Evolutionary conservation across 352 stramenopile species (phyloP).

Genomic region (Phytophthora multivora): DNA sequence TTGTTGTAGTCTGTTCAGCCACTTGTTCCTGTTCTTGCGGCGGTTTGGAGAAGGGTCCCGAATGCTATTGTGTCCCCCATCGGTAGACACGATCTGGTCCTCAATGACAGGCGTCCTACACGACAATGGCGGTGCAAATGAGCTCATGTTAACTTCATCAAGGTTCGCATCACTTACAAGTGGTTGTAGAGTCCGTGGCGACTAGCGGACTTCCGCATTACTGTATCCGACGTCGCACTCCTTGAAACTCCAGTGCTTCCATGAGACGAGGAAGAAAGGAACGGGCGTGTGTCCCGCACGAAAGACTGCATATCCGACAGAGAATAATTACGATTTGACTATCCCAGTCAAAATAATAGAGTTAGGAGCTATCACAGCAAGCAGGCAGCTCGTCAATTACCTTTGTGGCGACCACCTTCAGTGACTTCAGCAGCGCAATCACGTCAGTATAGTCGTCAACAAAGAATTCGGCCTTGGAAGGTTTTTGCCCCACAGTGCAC

Average conservation of each 20-base stretch:
- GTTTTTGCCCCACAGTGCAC: conserved; percentile 98
- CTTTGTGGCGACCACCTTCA: conserved; percentile 80
- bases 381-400: conserved; percentile 25
- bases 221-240: conserved; percentile 48
- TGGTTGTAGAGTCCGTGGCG: conserved; percentile 55
- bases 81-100: conserved; percentile 46
- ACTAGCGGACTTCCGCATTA: conserved; percentile 59
- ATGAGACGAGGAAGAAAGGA: conserved; percentile 58
- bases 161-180: conserved; percentile 41
- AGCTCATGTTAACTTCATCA: neutral
- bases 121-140: neutral
- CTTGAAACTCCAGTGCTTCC: conserved; percentile 35
- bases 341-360: conserved; percentile 2
- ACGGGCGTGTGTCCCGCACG: conserved; percentile 52
- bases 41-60: conserved; percentile 21
- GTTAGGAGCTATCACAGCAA: conserved; percentile 1
- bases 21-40: conserved; percentile 33
- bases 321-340: conserved; percentile 86
- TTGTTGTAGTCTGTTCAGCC: conserved; percentile 42
- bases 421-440: conserved; percentile 88
- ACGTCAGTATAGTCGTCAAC: conserved; percentile 96
- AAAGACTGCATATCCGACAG: conserved; percentile 87
- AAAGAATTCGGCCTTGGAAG: conserved; percentile 96
- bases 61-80: conserved; percentile 32
- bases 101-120: conserved; percentile 69